Conservation (phyloP, 2,329 filamentous ascomycete genomes). For the Phialophora macrospora region DNA sequence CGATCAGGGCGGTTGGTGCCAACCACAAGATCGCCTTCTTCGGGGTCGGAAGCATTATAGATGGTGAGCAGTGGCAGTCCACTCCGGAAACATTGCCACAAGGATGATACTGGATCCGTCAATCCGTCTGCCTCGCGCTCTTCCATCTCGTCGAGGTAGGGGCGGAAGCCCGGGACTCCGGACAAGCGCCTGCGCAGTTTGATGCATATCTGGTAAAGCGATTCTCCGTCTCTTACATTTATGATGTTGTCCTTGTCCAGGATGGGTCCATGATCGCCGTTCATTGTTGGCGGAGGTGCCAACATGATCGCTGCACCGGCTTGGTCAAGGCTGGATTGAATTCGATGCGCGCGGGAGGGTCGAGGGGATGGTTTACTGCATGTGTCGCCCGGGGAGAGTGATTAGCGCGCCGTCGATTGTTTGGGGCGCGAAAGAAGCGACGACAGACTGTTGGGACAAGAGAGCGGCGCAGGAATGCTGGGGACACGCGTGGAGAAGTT, state of each 20-base stretch:
- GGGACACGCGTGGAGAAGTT: conserved; percentile 15
- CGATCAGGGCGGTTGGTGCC: conserved; percentile 61
- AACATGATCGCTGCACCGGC: conserved; percentile 39
- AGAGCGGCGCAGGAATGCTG: conserved; percentile 1
- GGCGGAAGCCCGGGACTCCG: conserved; percentile 81
- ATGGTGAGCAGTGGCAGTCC: conserved; percentile 85
- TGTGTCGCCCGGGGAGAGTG: conserved; percentile 7
- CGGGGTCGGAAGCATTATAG: conserved; percentile 82
- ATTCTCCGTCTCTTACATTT: conserved; percentile 94
- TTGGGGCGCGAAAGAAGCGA: conserved; percentile 3
- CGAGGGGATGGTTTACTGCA: conserved; percentile 16
- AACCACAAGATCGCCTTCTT: conserved; percentile 64
- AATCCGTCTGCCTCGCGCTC: conserved; percentile 64
- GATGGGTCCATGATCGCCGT: conserved; percentile 59
- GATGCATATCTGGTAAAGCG: conserved; percentile 93
- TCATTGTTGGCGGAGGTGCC: conserved; percentile 46
- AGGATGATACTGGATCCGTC: conserved; percentile 81
- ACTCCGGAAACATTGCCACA: conserved; percentile 85
- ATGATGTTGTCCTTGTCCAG: conserved; percentile 90
- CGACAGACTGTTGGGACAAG: background rate
- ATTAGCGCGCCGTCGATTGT: conserved; percentile 6
- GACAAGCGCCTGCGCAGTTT: conserved; percentile 79
- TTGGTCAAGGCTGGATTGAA: conserved; percentile 4
- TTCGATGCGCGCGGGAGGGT: background rate
- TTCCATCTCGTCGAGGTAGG: conserved; percentile 72